Conservation (phyloP, 768 basidiomycete species). For the Strobilomyces dryophilus region DNA sequence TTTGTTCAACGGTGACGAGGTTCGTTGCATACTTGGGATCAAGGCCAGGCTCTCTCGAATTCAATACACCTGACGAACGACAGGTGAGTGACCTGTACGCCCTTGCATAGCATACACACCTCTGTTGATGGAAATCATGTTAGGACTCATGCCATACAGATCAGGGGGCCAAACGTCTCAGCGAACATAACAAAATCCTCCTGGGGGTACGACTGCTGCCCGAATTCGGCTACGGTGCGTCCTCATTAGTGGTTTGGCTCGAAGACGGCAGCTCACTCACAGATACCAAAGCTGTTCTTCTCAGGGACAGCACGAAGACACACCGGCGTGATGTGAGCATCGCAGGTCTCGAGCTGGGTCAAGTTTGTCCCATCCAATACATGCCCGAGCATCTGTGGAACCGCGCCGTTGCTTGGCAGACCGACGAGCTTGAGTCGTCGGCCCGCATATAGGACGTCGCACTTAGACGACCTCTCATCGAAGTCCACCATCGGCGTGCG, state of each 20-base stretch:
- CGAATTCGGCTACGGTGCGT: constrained; percentile 44
- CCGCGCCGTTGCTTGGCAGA: constrained; percentile 9
- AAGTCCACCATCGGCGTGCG: constrained; percentile 44
- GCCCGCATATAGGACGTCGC: neutral
- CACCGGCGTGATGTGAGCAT: constrained; percentile 45
- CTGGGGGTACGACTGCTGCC: constrained; percentile 44
- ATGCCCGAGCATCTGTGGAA: constrained; percentile 23
- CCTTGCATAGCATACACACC: constrained; percentile 29
- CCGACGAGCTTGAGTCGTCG: constrained; percentile 6
- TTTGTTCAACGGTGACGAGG: constrained; percentile 34
- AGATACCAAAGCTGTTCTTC: constrained; percentile 54
- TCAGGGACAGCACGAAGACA: constrained; percentile 52
- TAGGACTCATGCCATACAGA: constrained; percentile 26
- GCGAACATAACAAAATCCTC: constrained; percentile 46
- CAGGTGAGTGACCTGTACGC: neutral
- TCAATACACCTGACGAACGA: constrained; percentile 44
- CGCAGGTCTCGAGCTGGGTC: constrained; percentile 30
- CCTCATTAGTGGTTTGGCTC: constrained; percentile 9
- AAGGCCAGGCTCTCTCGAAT: constrained; percentile 57
- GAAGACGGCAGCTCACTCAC: constrained; percentile 15
- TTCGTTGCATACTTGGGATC: constrained; percentile 70
- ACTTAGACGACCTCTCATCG: constrained; percentile 24
- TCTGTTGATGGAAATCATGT: constrained; percentile 36
- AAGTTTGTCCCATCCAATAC: constrained; percentile 1
- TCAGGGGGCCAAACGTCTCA: constrained; percentile 30